Evolutionary conservation across 805 yeast genomes (phyloP), one percentile per base, ranked within the genome.

Genomic region (Wilhelminamyces savonicus): DNA sequence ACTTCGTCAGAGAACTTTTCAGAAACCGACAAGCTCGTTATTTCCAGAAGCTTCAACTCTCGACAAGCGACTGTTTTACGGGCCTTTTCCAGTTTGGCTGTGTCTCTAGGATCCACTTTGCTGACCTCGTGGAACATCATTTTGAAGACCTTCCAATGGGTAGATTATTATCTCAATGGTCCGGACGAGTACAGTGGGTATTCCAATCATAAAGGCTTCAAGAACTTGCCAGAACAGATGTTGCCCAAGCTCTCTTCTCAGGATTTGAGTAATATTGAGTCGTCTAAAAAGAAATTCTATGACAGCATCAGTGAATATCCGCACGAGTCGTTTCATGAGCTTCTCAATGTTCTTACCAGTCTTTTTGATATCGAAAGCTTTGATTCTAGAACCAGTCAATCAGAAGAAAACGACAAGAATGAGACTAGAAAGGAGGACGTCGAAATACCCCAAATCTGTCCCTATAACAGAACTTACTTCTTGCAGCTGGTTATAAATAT

Each of bases 71-170:
- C 79, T 7, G 76, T 95, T 41, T 72, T 86, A 23, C 65, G 95
- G 28, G 96, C 95, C 0, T 54, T 90, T 22, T 60, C 79, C 3
- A 82, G 85, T 36, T 60, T 90, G 28, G 87, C 90, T 0, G 69
- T 78, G 3, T 82, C 95, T 0, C 55, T 90, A n/a, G 97, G 96
- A 0, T 72, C 88, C 1, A 71, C 77, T 1, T 62, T 90, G 11
- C 71, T 70, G 5, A 50, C 58, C 3, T 74, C 82, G 19, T 90
- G 97, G 97, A 53, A 57, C 9, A 66, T 60, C 17, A 48, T 64
- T 13, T 64, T 64, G 64, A 66, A 73, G 4, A 71, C 94, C 0
- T 62, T 86, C 33, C 94, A 82, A 52, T 83, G 94, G 94, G 66
- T 80, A 28, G 77, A 82, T 32, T 82, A 77, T 44, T 82, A 62